A percentile compares a stretch with the other conserved stretches of the same genome.
phyloP scores from a whole-genome alignment of 306 rosid genomes.

The Ormosia semicastrata region DNA sequence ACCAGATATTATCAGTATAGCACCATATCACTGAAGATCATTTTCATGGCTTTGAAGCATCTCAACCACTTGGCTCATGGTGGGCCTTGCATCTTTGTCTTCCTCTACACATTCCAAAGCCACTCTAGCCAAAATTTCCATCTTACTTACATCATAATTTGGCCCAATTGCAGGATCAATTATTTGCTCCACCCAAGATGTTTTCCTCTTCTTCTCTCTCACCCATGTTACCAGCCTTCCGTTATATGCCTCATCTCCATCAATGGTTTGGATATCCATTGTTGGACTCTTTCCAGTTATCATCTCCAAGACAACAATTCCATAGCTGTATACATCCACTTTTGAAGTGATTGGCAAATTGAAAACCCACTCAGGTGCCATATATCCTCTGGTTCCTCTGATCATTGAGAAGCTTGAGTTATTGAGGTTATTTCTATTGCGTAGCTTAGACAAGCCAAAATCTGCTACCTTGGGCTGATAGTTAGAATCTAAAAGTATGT shows the following conservation, averaged over 20 bases:
- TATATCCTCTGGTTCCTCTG: constrained; percentile 52
- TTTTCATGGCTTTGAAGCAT: constrained; percentile 25
- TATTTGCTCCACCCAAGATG: constrained; percentile 24
- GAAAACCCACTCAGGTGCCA: constrained; percentile 52
- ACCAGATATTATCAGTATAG: too few relatives aligned
- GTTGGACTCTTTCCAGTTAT: constrained; percentile 31
- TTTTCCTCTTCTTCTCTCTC: constrained; percentile 20
- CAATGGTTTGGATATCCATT: background rate
- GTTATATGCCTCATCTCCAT: constrained; percentile 13
- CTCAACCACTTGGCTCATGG: constrained; percentile 48
- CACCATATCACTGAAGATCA: background rate
- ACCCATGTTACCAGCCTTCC: constrained; percentile 37
- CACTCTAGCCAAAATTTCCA: constrained; percentile 27
- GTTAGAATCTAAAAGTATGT: background rate
- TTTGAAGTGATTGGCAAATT: constrained; percentile 44
- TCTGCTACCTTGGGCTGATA: background rate
- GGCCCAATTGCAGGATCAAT: constrained; percentile 31
- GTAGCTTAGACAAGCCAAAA: constrained; percentile 24
- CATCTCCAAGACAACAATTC: constrained; percentile 27
- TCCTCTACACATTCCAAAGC: constrained; percentile 49
- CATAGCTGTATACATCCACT: constrained; percentile 51
- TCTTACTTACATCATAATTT: background rate
- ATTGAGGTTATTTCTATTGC: background rate
- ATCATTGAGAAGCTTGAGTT: constrained; percentile 38
- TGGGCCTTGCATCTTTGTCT: constrained; percentile 45